phyloP scores from a whole-genome alignment of 495 filamentous ascomycete species.

The Hamigera avellanea region DNA sequence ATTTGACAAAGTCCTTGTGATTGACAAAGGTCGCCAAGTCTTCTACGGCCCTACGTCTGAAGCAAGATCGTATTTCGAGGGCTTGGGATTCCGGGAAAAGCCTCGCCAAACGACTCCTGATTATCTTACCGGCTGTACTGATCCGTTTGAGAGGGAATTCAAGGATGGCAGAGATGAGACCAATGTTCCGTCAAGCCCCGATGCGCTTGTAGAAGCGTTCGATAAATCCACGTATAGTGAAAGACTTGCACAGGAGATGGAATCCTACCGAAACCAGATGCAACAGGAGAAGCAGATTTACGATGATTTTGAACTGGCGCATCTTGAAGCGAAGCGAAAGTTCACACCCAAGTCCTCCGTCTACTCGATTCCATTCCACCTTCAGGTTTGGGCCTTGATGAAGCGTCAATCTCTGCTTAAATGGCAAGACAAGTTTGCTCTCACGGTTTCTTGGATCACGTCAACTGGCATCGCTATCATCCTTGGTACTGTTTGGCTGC shows the following conservation, averaged over 20 bases:
- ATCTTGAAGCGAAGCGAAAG: conserved; percentile 64
- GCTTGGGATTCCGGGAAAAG: conserved; percentile 64
- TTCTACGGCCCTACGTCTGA: conserved; percentile 66
- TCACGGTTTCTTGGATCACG: conserved; percentile 66
- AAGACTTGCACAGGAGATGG: conserved; percentile 54
- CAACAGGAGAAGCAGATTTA: conserved; percentile 50
- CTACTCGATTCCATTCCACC: conserved; percentile 68
- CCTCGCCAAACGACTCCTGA: conserved; percentile 80
- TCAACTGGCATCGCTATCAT: conserved; percentile 67
- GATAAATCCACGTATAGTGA: conserved; percentile 46
- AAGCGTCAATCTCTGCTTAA: conserved; percentile 75
- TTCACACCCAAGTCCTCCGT: conserved; percentile 55
- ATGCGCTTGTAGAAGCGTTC: conserved; percentile 56
- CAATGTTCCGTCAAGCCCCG: conserved; percentile 56
- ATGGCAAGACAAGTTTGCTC: conserved; percentile 69
- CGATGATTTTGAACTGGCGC: conserved; percentile 67
- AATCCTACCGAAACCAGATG: conserved; percentile 47
- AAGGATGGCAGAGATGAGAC: conserved; percentile 44
- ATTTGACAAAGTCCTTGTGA: conserved; percentile 82
- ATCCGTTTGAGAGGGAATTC: conserved; percentile 72
- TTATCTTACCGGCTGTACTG: conserved; percentile 75
- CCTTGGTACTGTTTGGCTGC: conserved; percentile 66
- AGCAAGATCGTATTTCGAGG: conserved; percentile 69
- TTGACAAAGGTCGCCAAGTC: conserved; percentile 67
- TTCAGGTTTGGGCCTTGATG: conserved; percentile 74